These are phyloP conservation scores for Globisporangium paddicum DNA, from an alignment of 352 stramenopile genomes.

Conservation along the genomic window DNA sequence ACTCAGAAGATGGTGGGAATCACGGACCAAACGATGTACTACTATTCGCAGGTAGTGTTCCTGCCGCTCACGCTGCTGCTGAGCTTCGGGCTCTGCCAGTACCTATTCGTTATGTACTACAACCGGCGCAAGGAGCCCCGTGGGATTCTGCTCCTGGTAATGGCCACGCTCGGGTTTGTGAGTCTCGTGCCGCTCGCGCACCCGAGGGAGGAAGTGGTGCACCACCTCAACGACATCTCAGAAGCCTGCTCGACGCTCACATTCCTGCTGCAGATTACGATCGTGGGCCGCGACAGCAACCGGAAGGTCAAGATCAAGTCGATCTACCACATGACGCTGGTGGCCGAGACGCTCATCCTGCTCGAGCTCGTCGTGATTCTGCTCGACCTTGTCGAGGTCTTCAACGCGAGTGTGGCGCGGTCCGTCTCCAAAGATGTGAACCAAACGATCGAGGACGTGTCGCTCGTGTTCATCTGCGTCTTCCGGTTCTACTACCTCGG, in stretches of 20 bases:
- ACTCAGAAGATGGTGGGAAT: conserved; percentile 11
- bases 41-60: neutral
- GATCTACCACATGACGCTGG: conserved; percentile 6
- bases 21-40: conserved; percentile 1
- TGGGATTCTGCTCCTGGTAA: conserved; percentile 9
- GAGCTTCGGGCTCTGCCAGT: conserved; percentile 37
- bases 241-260: conserved; percentile 23
- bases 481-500: conserved; percentile 36
- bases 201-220: conserved; percentile 13
- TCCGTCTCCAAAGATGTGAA: conserved; percentile 5
- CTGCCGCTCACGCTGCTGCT: conserved; percentile 27
- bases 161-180: conserved; percentile 16
- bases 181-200: conserved; percentile 16
- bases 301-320: conserved; percentile 24
- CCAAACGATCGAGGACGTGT: conserved; percentile 19
- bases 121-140: conserved; percentile 16
- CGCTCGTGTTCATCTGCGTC: conserved; percentile 24
- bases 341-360: conserved; percentile 13
- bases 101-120: conserved; percentile 30
- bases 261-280: conserved; percentile 31
- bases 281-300: conserved; percentile 25
- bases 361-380: conserved; percentile 12
- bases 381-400: conserved; percentile 10
- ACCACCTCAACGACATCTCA: conserved; percentile 28
- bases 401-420: neutral